Evolutionary conservation across 352 stramenopile genomes (phyloP).

Genomic region (Hyaloperonospora arabidopsidis): DNA sequence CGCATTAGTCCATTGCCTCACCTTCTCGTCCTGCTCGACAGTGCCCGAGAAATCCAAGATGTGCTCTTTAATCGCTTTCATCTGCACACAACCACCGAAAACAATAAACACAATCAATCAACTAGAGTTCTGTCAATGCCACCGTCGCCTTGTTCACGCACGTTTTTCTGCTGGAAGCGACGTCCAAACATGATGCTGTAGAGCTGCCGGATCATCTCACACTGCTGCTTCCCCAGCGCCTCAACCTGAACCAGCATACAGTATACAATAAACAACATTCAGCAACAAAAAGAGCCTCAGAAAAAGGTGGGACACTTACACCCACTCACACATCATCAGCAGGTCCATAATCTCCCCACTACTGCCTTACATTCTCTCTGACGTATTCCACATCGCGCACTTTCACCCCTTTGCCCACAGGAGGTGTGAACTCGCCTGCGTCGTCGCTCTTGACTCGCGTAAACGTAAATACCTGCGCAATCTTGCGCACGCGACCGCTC

Average conservation of each 20-base stretch:
- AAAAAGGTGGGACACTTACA: too few relatives aligned
- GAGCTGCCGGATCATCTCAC: slow-evolving; percentile 67
- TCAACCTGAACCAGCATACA: slow-evolving; percentile 31
- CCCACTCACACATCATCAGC: not conserved
- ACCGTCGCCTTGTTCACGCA: slow-evolving; percentile 16
- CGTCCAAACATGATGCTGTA: slow-evolving; percentile 74
- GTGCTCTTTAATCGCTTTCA: slow-evolving; percentile 76
- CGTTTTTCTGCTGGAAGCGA: slow-evolving; percentile 74
- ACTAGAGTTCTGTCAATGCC: not conserved
- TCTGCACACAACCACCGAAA: slow-evolving; percentile 19
- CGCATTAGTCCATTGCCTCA: slow-evolving; percentile 7
- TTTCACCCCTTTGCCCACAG: slow-evolving; percentile 43
- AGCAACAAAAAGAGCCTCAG: not conserved
- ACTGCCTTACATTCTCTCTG: slow-evolving; percentile 32
- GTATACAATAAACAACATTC: not conserved
- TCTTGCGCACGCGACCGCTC: slow-evolving; percentile 47
- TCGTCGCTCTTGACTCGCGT: slow-evolving; percentile 40
- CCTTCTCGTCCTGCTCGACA: slow-evolving; percentile 57
- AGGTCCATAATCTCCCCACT: not conserved
- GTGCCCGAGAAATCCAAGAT: slow-evolving; percentile 71
- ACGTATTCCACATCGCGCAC: slow-evolving; percentile 59
- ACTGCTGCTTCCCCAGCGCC: slow-evolving; percentile 61
- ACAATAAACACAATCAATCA: not conserved
- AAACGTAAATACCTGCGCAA: slow-evolving; percentile 65
- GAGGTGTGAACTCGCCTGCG: slow-evolving; percentile 53